Conservation (phyloP, 176 grass and related monocot species). For the Oryza glumipatula region DNA sequence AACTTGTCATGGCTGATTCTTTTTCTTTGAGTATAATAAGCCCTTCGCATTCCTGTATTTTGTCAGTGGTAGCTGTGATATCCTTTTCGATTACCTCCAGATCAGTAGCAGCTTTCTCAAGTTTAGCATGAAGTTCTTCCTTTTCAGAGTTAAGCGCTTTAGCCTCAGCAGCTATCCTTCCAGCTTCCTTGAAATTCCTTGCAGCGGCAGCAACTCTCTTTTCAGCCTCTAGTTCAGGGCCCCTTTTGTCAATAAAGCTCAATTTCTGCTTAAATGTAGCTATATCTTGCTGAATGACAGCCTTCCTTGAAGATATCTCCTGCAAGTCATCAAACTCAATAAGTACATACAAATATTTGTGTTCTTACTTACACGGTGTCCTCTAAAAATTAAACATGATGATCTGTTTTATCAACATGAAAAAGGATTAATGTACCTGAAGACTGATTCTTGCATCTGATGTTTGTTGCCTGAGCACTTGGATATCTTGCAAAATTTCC, state of each 20-base stretch:
- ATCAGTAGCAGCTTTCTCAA: slow-evolving; percentile 67
- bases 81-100: slow-evolving; percentile 76
- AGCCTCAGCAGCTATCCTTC: slow-evolving; percentile 82
- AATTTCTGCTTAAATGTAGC: slow-evolving; percentile 71
- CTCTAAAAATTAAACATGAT: slow-evolving; percentile 17
- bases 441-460: slow-evolving; percentile 80
- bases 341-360: slow-evolving; percentile 12
- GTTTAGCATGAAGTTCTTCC: slow-evolving; percentile 73
- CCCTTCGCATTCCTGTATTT: slow-evolving; percentile 77
- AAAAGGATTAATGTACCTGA: slow-evolving; percentile 59
- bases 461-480: slow-evolving; percentile 81
- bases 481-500: slow-evolving; percentile 75
- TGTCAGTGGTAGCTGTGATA: slow-evolving; percentile 60
- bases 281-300: slow-evolving; percentile 81
- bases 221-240: slow-evolving; percentile 90
- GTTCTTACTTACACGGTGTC: slow-evolving; percentile 20
- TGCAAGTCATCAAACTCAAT: slow-evolving; percentile 51
- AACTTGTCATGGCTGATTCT: slow-evolving; percentile 78
- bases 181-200: slow-evolving; percentile 95
- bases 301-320: slow-evolving; percentile 80
- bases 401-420: slow-evolving; percentile 26
- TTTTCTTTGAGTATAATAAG: slow-evolving; percentile 85
- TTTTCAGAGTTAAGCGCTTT: slow-evolving; percentile 83
- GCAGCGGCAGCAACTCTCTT: slow-evolving; percentile 94
- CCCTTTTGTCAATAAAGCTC: slow-evolving; percentile 89